Evolutionary conservation across 1,139 yeast species (phyloP).

Genomic region (Yamadazyma friedrichii): DNA sequence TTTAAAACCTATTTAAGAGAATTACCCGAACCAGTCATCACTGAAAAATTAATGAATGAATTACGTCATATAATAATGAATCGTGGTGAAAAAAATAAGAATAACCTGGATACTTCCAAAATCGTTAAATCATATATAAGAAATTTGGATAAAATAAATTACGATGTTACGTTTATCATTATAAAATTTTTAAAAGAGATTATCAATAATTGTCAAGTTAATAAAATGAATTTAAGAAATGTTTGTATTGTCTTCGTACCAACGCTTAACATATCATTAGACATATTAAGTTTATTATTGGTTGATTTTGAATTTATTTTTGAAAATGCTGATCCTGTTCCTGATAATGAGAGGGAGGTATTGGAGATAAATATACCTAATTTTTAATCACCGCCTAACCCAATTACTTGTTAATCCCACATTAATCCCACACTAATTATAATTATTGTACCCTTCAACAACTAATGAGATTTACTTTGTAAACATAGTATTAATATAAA

Average conservation of each 20-base stretch:
- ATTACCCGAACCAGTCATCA: slow-evolving; percentile 64
- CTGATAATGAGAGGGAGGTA: slow-evolving; percentile 36
- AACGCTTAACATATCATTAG: slow-evolving; percentile 70
- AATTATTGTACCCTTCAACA: neutral
- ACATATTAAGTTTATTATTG: slow-evolving; percentile 60
- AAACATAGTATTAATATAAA: no score
- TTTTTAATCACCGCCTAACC: slow-evolving; percentile 20
- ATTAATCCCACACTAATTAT: neutral
- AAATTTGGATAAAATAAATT: slow-evolving; percentile 43
- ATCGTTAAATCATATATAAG: slow-evolving; percentile 32
- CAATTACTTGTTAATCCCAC: neutral
- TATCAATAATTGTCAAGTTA: slow-evolving; percentile 58
- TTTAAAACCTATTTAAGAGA: slow-evolving; percentile 73
- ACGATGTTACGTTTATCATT: slow-evolving; percentile 61
- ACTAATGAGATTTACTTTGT: no score
- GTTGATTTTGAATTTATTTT: slow-evolving; percentile 66
- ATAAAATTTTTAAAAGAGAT: slow-evolving; percentile 68
- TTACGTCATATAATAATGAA: slow-evolving; percentile 27
- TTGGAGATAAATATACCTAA: slow-evolving; percentile 44
- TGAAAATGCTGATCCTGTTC: slow-evolving; percentile 47
- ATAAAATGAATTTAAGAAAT: slow-evolving; percentile 82
- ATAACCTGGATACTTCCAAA: slow-evolving; percentile 26
- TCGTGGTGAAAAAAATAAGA: slow-evolving; percentile 17
- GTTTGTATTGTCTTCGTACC: slow-evolving; percentile 86
- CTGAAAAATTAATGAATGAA: slow-evolving; percentile 44